Base-by-base conservation (phyloP, 2,329 filamentous ascomycete genomes). In the Stemphylium beticola region DNA sequence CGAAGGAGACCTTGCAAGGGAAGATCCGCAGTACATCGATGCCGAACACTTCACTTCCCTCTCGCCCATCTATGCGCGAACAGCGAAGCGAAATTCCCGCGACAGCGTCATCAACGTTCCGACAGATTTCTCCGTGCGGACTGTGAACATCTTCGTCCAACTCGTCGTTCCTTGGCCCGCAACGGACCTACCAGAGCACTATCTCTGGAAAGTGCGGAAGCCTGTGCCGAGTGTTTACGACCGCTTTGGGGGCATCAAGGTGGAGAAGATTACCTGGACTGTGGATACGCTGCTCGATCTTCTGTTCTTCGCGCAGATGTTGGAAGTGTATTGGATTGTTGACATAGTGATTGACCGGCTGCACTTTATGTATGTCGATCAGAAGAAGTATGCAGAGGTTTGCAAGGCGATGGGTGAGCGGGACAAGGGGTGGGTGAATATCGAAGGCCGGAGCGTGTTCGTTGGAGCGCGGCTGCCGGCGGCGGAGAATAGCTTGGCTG, bases 81-180 rank as follows among this genome's bases (percentile, higher is more conserved):
- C 10, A 18, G 1, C 39, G 12, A 12, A 36, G 8, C 15, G 7
- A 36, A 14, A 26, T 12, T 10, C 47, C 7, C 17, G 36, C 3
- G 6, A 20, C 15, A 50, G 20, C 39, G n/a, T 37, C 31, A 37
- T 50, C 20, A 14, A 18, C 0, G 47, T 43, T 1, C 47, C 47
- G 7, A 17, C 14, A 7, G 9, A 36, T 5, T 39, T 57, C 3
- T 11, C 32, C 15, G 15, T 17, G 6, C 40, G 32, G 7, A 57
- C 44, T 1, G 37, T 57, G 0, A 53, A 57, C 20, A 33, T 33
- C 10, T 53, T 57, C 38, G 33, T 39, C 4, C 53, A 56, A 33
- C 38, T 56, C 12, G 24, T 53, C 24, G 32, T 43, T 2, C 49
- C 48, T 2, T 43, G 26, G 4, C 44, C 22, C 11, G 49, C 53